A percentile compares a stretch with the other conserved stretches of the same genome.
These are phyloP conservation scores for Monilinia aucupariae DNA, from an alignment of 2,329 filamentous ascomycete genomes.

Conservation along the genomic window DNA sequence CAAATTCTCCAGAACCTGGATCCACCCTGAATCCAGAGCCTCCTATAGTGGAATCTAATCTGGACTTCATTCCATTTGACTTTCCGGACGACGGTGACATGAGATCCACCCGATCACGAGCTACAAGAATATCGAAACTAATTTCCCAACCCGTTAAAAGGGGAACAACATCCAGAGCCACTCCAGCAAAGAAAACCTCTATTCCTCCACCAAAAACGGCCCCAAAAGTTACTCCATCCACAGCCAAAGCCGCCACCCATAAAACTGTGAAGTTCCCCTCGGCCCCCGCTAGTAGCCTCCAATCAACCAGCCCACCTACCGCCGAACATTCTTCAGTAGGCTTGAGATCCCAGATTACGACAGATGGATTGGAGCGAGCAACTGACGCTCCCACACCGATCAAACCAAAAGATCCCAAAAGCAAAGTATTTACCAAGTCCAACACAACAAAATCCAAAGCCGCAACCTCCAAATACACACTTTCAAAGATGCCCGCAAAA, in stretches of 20 bases:
- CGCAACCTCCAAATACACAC: background rate
- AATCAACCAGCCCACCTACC: background rate
- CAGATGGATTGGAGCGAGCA: no score
- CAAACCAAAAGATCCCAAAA: background rate
- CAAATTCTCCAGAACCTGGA: background rate
- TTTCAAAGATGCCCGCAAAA: background rate
- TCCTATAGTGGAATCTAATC: background rate
- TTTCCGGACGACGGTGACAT: background rate
- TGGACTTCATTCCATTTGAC: slow-evolving; percentile 3
- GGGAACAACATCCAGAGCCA: background rate
- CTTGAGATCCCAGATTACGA: no score
- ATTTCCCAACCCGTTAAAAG: background rate
- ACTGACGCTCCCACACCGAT: background rate
- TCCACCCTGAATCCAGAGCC: background rate
- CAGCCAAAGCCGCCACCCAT: background rate
- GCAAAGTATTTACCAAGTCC: background rate
- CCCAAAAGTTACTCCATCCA: background rate
- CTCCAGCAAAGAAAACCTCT: background rate
- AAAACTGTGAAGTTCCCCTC: background rate
- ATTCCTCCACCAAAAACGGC: background rate
- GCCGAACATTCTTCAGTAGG: no score
- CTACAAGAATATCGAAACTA: slow-evolving; percentile 5
- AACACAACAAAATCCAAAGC: background rate
- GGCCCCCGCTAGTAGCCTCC: background rate
- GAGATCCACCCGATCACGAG: background rate